Conservation (phyloP, 176 grass and related monocot genomes). For the Musa troglodytarum region DNA sequence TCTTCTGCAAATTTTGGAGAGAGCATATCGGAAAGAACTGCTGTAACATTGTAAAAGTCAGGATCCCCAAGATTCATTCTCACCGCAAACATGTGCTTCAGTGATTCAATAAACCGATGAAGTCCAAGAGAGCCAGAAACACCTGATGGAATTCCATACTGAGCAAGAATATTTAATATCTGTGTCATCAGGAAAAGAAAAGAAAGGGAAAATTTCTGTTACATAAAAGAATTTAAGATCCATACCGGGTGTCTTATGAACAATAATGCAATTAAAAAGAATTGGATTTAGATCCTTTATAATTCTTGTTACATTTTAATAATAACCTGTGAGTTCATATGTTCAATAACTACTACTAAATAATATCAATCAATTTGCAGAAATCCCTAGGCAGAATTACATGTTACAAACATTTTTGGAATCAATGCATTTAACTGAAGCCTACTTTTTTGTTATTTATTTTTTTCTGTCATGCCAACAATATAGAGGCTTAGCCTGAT, state of each 20-base stretch:
- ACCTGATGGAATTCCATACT: constrained; percentile 67
- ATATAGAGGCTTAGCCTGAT: too few relatives aligned
- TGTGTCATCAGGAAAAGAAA: constrained; percentile 14
- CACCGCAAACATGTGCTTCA: constrained; percentile 65
- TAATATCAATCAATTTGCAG: not conserved
- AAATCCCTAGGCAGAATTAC: not conserved
- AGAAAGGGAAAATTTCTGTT: not conserved
- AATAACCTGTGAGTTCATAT: not conserved
- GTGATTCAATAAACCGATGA: constrained; percentile 70
- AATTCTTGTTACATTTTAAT: not conserved
- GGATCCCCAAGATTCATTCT: constrained; percentile 82
- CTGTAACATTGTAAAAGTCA: constrained; percentile 51
- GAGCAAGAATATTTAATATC: constrained; percentile 85
- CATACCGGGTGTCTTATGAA: not conserved
- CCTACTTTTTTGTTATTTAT: too few relatives aligned
- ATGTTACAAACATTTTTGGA: too few relatives aligned
- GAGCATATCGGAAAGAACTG: constrained; percentile 67
- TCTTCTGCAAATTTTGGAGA: constrained; percentile 75
- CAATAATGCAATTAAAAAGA: not conserved
- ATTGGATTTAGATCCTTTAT: not conserved
- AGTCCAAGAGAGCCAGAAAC: constrained; percentile 60
- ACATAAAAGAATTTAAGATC: not conserved
- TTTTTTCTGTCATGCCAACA: too few relatives aligned
- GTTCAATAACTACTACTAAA: not conserved
- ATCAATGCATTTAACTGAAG: too few relatives aligned